Percentiles rank a stretch among this genome's conserved stretches.
These are phyloP conservation scores for Chlorophyllum brunneum DNA, from an alignment of 768 basidiomycete genomes.

Conservation along the genomic window DNA sequence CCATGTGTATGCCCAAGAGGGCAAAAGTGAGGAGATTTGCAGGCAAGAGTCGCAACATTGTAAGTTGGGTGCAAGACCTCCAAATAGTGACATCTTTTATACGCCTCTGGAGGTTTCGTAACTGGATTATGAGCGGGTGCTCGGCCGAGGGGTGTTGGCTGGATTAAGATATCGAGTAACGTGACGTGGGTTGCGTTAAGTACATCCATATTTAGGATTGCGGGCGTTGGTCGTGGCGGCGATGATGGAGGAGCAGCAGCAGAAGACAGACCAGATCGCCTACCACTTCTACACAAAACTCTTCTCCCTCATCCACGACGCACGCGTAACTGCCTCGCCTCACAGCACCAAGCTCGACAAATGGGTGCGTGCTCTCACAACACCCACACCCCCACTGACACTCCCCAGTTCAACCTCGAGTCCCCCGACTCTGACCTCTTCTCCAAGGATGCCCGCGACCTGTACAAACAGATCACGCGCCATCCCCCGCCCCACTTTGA, in stretches of 20 bases:
- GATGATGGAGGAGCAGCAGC: conserved; percentile 17
- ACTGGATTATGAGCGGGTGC: too few relatives aligned
- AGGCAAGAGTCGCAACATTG: too few relatives aligned
- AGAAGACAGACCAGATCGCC: conserved; percentile 83
- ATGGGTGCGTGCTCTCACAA: conserved; percentile 50
- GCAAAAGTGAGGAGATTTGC: conserved; percentile 30
- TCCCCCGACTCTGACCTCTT: conserved; percentile 17
- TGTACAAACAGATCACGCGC: conserved; percentile 14
- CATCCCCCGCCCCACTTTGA: neutral
- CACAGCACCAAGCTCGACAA: conserved; percentile 74
- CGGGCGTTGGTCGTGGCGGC: neutral
- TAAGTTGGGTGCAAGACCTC: too few relatives aligned
- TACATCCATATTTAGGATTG: neutral
- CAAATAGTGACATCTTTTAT: too few relatives aligned
- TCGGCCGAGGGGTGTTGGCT: too few relatives aligned
- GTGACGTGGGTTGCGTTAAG: too few relatives aligned
- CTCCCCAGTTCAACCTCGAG: conserved; percentile 42
- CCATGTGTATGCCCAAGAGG: neutral
- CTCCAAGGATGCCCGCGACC: conserved; percentile 14
- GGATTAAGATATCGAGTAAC: too few relatives aligned
- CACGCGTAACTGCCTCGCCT: conserved; percentile 45
- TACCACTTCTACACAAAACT: conserved; percentile 83
- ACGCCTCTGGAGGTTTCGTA: too few relatives aligned
- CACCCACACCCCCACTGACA: conserved; percentile 35
- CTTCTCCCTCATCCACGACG: conserved; percentile 68